Evolutionary conservation across 1,139 yeast genomes (phyloP).

Genomic region (Blastobotrys serpentis): DNA sequence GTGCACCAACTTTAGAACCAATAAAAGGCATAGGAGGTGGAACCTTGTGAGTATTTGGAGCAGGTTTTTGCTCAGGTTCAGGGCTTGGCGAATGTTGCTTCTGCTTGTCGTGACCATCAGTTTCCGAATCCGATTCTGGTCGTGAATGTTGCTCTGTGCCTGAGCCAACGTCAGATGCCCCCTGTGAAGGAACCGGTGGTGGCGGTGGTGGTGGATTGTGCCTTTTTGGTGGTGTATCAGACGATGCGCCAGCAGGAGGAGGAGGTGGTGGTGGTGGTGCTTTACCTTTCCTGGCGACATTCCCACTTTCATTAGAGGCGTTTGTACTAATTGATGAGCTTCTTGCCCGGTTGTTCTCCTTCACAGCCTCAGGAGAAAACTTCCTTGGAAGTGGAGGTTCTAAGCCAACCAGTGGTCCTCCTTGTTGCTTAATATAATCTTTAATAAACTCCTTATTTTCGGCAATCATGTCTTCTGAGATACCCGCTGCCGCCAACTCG

Average conservation of each 20-base stretch:
- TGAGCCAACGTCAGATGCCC: too few species aligned
- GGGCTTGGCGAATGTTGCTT: slow-evolving; percentile 24
- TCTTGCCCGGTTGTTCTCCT: slow-evolving; percentile 18
- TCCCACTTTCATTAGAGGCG: slow-evolving; percentile 22
- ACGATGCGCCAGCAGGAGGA: slow-evolving; percentile 28
- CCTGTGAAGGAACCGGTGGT: slow-evolving; percentile 32
- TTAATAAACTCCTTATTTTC: slow-evolving; percentile 81
- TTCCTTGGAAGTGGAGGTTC: slow-evolving; percentile 83
- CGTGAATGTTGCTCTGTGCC: too few species aligned
- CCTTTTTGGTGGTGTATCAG: slow-evolving; percentile 24
- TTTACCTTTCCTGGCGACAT: slow-evolving; percentile 33
- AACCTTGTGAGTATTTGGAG: slow-evolving; percentile 42
- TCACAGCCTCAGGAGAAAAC: slow-evolving; percentile 35
- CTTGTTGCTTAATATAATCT: slow-evolving; percentile 70
- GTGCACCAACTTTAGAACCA: slow-evolving; percentile 28
- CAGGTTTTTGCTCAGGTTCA: slow-evolving; percentile 25
- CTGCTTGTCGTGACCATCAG: slow-evolving; percentile 21
- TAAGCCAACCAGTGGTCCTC: slow-evolving; percentile 80
- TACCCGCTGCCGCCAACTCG: slow-evolving; percentile 76
- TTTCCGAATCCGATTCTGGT: slow-evolving; percentile 10
- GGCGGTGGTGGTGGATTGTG: slow-evolving; percentile 37
- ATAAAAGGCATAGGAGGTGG: slow-evolving; percentile 38
- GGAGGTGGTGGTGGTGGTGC: slow-evolving; percentile 50
- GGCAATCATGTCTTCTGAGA: slow-evolving; percentile 85
- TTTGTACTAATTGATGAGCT: slow-evolving; percentile 24